These are phyloP conservation scores for Neurospora sp. DNA, from an alignment of 495 filamentous ascomycete genomes.

Conservation along the genomic window DNA sequence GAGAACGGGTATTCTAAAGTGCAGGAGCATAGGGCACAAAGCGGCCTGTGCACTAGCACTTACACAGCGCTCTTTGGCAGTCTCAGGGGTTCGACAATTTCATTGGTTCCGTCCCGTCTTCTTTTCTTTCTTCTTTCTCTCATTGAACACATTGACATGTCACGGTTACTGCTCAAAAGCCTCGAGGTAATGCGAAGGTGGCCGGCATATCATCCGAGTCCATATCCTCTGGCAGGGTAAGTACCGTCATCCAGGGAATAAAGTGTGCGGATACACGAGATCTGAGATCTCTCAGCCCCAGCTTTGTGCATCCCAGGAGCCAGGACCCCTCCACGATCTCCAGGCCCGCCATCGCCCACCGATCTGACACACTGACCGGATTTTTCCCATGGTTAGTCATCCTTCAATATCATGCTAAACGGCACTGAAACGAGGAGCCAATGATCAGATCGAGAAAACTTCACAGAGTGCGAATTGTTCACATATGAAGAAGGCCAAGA, in stretches of 20 bases:
- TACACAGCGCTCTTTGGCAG: neutral
- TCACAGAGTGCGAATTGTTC: neutral
- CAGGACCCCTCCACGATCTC: neutral
- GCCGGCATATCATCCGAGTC: too few relatives aligned
- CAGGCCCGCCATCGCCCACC: neutral
- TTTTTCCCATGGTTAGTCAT: neutral
- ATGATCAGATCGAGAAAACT: neutral
- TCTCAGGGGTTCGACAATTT: neutral
- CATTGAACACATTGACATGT: neutral
- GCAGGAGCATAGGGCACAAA: neutral
- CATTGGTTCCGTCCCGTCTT: too few relatives aligned
- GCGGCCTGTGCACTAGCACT: neutral
- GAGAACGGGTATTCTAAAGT: neutral
- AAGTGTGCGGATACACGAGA: neutral
- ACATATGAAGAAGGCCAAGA: neutral
- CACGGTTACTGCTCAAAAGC: neutral
- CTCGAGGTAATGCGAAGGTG: neutral
- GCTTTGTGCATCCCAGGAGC: neutral
- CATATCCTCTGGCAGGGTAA: too few relatives aligned
- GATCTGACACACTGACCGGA: neutral
- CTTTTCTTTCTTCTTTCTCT: too few relatives aligned
- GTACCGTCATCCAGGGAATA: too few relatives aligned
- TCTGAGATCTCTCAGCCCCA: neutral
- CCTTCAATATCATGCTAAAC: neutral
- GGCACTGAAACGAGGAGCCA: neutral